Percentiles rank a stretch among this genome's conserved stretches.
Conservation (phyloP, 1,139 yeast species). For the Candida smagusa region DNA sequence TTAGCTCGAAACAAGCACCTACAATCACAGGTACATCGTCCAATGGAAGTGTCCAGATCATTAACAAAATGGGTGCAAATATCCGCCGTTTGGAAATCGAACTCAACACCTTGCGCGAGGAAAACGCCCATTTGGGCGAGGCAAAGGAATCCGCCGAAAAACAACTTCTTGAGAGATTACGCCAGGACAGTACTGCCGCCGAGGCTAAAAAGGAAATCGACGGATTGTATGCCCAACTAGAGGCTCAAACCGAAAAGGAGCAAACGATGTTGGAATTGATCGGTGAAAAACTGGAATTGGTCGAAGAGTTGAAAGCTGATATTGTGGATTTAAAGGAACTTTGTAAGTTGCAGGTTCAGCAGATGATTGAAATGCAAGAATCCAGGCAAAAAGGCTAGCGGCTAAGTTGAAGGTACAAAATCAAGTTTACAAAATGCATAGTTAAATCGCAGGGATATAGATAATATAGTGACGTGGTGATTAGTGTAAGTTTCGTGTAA, state of each 20-base stretch:
- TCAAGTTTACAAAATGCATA: not conserved
- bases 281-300: slow-evolving; percentile 87
- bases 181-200: slow-evolving; percentile 49
- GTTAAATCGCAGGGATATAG: no score
- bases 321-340: slow-evolving; percentile 83
- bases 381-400: not conserved
- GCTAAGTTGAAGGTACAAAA: not conserved
- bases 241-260: slow-evolving; percentile 39
- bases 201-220: slow-evolving; percentile 33
- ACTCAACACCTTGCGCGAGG: slow-evolving; percentile 61
- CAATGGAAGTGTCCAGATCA: slow-evolving; percentile 49
- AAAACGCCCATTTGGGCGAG: slow-evolving; percentile 46
- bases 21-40: slow-evolving; percentile 1
- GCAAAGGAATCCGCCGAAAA: slow-evolving; percentile 69
- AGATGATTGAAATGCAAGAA: slow-evolving; percentile 64
- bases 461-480: no score
- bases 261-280: slow-evolving; percentile 69
- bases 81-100: slow-evolving; percentile 81
- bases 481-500: no score
- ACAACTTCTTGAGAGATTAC: slow-evolving; percentile 49
- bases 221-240: slow-evolving; percentile 34
- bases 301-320: slow-evolving; percentile 83
- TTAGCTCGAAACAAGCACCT: slow-evolving; percentile 2
- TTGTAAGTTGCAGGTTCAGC: slow-evolving; percentile 80
- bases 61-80: slow-evolving; percentile 70